Evolutionary conservation across 495 filamentous ascomycete genomes (phyloP).

Genomic region (Trichoderma reesei): DNA sequence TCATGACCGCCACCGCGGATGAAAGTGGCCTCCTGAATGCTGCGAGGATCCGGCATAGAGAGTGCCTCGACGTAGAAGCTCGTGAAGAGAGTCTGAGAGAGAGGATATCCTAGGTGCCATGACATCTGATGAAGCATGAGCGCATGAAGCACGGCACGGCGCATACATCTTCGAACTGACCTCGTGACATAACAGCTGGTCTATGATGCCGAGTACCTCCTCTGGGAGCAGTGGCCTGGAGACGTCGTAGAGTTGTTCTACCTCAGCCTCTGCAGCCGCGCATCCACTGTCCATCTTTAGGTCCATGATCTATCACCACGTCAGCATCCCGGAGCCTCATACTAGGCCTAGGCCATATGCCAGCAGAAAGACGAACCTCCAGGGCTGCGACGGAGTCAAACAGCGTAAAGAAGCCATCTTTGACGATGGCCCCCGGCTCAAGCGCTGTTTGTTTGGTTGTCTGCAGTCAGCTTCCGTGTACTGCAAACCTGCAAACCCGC

Average conservation of each 20-base stretch:
- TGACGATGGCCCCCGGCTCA: slow-evolving; percentile 70
- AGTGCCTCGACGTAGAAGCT: slow-evolving; percentile 85
- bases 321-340: slow-evolving; percentile 6
- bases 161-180: slow-evolving; percentile 32
- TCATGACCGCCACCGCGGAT: slow-evolving; percentile 22
- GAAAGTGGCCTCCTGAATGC: slow-evolving; percentile 63
- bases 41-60: slow-evolving; percentile 57
- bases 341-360: slow-evolving; percentile 1
- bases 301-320: slow-evolving; percentile 73
- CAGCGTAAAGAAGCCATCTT: slow-evolving; percentile 87
- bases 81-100: slow-evolving; percentile 93
- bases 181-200: slow-evolving; percentile 84
- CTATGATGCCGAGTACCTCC: slow-evolving; percentile 87
- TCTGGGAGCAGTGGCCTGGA: slow-evolving; percentile 56
- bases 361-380: slow-evolving; percentile 54
- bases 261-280: slow-evolving; percentile 60
- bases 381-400: slow-evolving; percentile 91
- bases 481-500: background rate
- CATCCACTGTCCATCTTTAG: slow-evolving; percentile 96
- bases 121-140: slow-evolving; percentile 55
- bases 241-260: slow-evolving; percentile 82
- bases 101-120: slow-evolving; percentile 90
- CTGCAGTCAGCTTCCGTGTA: slow-evolving; percentile 17
- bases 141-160: background rate
- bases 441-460: slow-evolving; percentile 44